Base-by-base conservation (phyloP, 164 flowering plant genomes). In the Nymphaea colorata region DNA sequence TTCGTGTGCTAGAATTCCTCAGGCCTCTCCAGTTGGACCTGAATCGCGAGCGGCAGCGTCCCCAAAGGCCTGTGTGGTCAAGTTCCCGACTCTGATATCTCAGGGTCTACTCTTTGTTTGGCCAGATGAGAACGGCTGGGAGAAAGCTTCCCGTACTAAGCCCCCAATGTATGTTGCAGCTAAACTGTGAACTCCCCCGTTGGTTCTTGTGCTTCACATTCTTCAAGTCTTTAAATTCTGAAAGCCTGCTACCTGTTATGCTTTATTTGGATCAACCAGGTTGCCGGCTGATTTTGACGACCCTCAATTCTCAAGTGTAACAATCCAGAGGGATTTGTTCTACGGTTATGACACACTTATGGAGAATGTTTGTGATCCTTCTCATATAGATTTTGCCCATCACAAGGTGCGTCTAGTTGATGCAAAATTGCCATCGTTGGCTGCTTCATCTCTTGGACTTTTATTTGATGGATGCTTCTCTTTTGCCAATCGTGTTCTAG, bases 321-420 rank as follows among this genome's bases (percentile, higher is more conserved):
- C 89, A 3, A 94, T 94, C 70, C 99, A 91, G 74, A 84, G 99
- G 7, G 96, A 94, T 83, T 74, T 94, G 65, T 91, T 82, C 76
- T 94, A 94, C 72, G 99, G 96, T 18, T 91, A 88, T 73, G 99
- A 94, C 75, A 94, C 96, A 10, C 89, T 94, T 44, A 94, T 94
- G 99, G 99, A 94, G 82, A 94, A 94, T 74, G 97, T 94, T 41
- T 89, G 93, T n/a, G 97, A 94, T 81, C 97, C 97, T 69, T 94
- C 96, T 70, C 99, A 94, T 79, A 94, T 94, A 73, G 97, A 94
- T 71, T 94, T 94, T 79, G 96, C 98, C 8, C 96, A 94, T 80
- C 98, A 89, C 76, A 91, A 86, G 91, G 97, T 89, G 72, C 61
- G 44, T 14, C 41, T 61, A n/a, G 64, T 61, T 61, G 64, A 25